A percentile compares a stretch with the other conserved stretches of the same genome.
Evolutionary conservation across 1,139 yeast species (phyloP).

Genomic region (Geotrichum carabidarum): DNA sequence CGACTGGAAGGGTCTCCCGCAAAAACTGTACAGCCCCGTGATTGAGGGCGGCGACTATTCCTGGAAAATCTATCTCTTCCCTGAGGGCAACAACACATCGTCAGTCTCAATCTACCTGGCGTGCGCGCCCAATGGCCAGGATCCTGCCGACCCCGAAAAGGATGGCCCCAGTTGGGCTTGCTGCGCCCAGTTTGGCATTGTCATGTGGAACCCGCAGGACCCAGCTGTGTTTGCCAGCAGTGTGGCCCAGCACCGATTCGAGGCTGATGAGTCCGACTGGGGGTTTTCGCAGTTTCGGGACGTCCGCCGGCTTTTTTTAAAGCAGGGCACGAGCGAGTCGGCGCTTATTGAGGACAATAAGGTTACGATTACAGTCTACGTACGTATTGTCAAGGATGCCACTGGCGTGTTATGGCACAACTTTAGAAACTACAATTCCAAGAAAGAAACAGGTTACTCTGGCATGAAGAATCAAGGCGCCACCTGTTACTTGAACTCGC

Average conservation of each 20-base stretch:
- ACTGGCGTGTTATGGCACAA: conserved; percentile 95
- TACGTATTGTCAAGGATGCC: conserved; percentile 74
- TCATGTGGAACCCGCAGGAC: conserved; percentile 75
- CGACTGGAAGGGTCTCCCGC: conserved; percentile 54
- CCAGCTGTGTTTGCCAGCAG: conserved; percentile 56
- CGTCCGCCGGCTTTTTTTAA: conserved; percentile 44
- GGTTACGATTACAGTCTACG: conserved; percentile 69
- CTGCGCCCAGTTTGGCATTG: conserved; percentile 87
- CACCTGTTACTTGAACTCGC: conserved; percentile 89
- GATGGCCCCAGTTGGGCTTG: conserved; percentile 57
- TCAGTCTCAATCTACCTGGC: conserved; percentile 36
- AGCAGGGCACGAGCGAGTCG: conserved; percentile 24
- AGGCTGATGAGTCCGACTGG: conserved; percentile 79
- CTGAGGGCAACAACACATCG: conserved; percentile 49
- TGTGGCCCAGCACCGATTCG: conserved; percentile 77
- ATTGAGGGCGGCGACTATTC: conserved; percentile 63
- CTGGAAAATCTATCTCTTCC: conserved; percentile 75
- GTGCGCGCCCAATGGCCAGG: conserved; percentile 28
- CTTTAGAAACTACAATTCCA: conserved; percentile 79
- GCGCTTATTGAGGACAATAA: conserved; percentile 54
- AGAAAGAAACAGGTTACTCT: conserved; percentile 79
- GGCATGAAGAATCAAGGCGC: conserved; percentile 97
- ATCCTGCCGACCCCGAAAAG: conserved; percentile 12
- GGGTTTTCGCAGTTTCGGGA: conserved; percentile 82
- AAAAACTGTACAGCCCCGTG: conserved; percentile 46